These are phyloP conservation scores for Pichia manshurica DNA, from an alignment of 805 yeast genomes.

Conservation along the genomic window DNA sequence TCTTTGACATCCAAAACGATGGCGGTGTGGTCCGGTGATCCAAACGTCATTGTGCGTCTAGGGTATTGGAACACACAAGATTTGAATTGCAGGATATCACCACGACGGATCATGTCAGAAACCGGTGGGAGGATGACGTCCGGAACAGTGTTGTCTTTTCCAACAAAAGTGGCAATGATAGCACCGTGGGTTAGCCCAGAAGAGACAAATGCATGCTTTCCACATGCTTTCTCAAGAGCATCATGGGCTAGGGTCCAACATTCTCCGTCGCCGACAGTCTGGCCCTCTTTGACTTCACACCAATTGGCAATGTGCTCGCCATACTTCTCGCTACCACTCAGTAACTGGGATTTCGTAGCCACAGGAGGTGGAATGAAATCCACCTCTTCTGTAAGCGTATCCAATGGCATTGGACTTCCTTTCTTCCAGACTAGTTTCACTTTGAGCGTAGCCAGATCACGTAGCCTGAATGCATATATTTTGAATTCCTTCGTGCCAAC, in stretches of 20 bases:
- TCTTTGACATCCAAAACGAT: constrained; percentile 31
- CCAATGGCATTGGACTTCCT: constrained; percentile 18
- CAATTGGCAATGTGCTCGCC: constrained; percentile 53
- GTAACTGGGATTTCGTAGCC: constrained; percentile 31
- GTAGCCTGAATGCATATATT: constrained; percentile 33
- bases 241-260: constrained; percentile 58
- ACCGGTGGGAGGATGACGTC: constrained; percentile 20
- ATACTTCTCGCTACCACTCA: constrained; percentile 32
- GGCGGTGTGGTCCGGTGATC: constrained; percentile 51
- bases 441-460: constrained; percentile 37
- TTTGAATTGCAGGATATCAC: constrained; percentile 51
- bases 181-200: constrained; percentile 44
- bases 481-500: constrained; percentile 28
- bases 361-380: constrained; percentile 41
- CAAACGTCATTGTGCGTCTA: constrained; percentile 34
- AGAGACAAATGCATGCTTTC: constrained; percentile 51
- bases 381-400: constrained; percentile 27
- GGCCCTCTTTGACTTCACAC: constrained; percentile 45
- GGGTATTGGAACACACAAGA: constrained; percentile 36
- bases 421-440: constrained; percentile 38
- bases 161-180: constrained; percentile 20
- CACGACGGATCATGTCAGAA: constrained; percentile 42
- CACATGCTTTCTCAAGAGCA: constrained; percentile 49
- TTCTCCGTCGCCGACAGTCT: constrained; percentile 49
- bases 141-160: constrained; percentile 15